phyloP scores from a whole-genome alignment of 148 eudicot genomes.

The Mesembryanthemum crystallinum region DNA sequence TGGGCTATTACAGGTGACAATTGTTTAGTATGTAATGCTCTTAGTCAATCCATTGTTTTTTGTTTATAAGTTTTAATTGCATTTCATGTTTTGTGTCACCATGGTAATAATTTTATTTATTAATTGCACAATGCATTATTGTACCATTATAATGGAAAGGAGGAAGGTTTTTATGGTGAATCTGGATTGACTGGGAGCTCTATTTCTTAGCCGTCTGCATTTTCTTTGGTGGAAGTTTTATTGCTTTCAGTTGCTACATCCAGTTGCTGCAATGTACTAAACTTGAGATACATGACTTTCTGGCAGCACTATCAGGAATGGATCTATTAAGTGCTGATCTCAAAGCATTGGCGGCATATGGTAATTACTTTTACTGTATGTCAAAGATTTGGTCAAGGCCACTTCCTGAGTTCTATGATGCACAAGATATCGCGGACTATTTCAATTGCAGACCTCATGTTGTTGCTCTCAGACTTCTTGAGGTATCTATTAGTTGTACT shows the following conservation, averaged over 20 bases:
- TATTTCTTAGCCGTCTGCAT: neutral
- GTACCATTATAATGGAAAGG: neutral
- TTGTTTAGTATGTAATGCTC: too few species aligned
- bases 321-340: constrained; percentile 85
- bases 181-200: neutral
- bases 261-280: neutral
- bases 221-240: neutral
- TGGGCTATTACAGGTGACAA: too few species aligned
- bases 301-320: constrained; percentile 73
- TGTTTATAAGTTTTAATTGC: neutral
- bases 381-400: constrained; percentile 82
- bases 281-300: constrained; percentile 10
- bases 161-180: neutral
- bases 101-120: neutral
- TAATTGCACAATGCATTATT: neutral
- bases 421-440: constrained; percentile 61
- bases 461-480: constrained; percentile 77
- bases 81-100: neutral
- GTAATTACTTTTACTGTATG: constrained; percentile 53
- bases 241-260: neutral
- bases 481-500: constrained; percentile 43
- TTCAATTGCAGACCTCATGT: constrained; percentile 88
- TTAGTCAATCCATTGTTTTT: neutral
- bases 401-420: constrained; percentile 85
- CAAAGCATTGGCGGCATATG: constrained; percentile 67